Evolutionary conservation across 768 basidiomycete genomes (phyloP).

Genomic region (Dendrothele bispora): DNA sequence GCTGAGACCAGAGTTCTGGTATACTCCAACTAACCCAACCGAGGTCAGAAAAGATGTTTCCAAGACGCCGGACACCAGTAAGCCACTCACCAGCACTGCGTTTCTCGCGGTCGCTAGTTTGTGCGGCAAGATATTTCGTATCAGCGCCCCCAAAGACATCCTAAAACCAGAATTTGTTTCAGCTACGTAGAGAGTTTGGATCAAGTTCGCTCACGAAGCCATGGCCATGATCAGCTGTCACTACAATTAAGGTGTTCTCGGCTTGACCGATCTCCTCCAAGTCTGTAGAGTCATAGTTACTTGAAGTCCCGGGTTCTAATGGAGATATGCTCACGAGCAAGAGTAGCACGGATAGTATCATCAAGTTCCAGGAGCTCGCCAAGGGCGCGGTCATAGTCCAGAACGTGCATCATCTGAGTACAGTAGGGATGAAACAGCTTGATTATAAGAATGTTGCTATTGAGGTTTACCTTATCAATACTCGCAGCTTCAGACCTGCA

Average conservation of each 20-base stretch:
- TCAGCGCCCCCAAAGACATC: constrained; percentile 44
- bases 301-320: not conserved
- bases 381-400: constrained; percentile 47
- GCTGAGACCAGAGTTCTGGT: constrained; percentile 37
- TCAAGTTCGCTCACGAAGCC: constrained; percentile 36
- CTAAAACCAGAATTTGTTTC: too few species aligned
- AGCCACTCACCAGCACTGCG: constrained; percentile 31
- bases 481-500: constrained; percentile 41
- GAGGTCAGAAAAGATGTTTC: not conserved
- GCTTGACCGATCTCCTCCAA: constrained; percentile 42
- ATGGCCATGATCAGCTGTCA: constrained; percentile 48
- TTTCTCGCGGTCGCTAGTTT: constrained; percentile 32
- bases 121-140: constrained; percentile 35
- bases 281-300: constrained; percentile 24
- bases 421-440: not conserved
- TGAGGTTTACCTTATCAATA: constrained; percentile 38
- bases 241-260: constrained; percentile 42
- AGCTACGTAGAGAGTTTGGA: too few species aligned
- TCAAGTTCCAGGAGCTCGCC: constrained; percentile 46
- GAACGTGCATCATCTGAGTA: constrained; percentile 42
- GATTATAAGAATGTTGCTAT: not conserved
- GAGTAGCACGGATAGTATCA: constrained; percentile 42
- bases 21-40: constrained; percentile 32
- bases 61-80: not conserved
- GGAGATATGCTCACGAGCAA: constrained; percentile 30